Conservation (phyloP, 352 stramenopile genomes). For the Phytophthora hybrid region DNA sequence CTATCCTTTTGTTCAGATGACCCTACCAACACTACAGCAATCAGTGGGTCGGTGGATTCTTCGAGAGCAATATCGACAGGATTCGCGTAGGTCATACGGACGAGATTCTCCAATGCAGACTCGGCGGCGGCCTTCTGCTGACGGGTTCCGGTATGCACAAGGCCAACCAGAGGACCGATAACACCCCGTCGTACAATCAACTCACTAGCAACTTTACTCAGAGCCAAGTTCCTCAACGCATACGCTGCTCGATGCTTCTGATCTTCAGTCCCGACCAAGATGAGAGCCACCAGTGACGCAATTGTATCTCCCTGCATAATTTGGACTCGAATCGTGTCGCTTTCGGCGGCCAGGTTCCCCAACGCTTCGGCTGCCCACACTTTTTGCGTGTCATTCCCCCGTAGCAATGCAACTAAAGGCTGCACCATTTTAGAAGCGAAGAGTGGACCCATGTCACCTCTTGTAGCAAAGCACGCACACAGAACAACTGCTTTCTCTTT, state of each 20-base stretch:
- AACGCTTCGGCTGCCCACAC: constrained; percentile 3
- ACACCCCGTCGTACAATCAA: background rate
- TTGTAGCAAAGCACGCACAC: background rate
- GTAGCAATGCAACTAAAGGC: background rate
- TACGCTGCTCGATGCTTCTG: constrained; percentile 10
- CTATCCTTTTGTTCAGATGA: background rate
- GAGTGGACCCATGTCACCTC: background rate
- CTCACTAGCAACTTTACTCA: background rate
- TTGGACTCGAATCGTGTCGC: background rate
- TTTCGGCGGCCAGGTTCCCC: background rate
- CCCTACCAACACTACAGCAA: background rate
- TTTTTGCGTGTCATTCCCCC: constrained; percentile 7
- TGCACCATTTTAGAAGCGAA: background rate
- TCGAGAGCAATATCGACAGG: background rate
- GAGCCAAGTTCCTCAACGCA: constrained; percentile 1
- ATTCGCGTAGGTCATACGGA: background rate
- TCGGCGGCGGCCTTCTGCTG: background rate
- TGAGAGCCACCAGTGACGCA: background rate
- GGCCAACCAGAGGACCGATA: background rate
- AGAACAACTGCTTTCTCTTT: constrained; percentile 1
- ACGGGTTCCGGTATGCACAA: background rate
- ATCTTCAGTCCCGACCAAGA: background rate
- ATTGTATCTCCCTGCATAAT: background rate
- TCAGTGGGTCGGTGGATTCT: background rate
- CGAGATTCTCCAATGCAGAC: background rate